Conservation (phyloP, 2,329 filamentous ascomycete species). For the Clonostachys rhizophaga region DNA sequence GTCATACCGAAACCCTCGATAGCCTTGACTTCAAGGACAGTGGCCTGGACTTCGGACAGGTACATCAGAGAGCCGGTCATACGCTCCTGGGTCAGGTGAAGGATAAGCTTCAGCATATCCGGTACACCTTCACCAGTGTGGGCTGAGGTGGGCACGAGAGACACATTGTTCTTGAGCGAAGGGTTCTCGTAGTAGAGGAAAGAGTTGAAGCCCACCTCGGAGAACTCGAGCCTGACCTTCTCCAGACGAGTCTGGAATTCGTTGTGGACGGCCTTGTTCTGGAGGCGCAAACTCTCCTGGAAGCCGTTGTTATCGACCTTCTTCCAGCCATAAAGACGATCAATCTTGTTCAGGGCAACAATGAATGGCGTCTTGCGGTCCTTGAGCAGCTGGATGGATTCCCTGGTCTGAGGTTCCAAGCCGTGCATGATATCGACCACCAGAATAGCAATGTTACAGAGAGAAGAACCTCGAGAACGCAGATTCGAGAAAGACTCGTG, state of each 20-base stretch:
- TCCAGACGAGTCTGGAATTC: conserved; percentile 90
- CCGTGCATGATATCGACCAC: conserved; percentile 99
- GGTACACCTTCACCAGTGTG: conserved; percentile 99
- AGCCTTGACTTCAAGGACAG: conserved; percentile 96
- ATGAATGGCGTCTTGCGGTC: conserved; percentile 97
- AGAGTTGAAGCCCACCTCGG: conserved; percentile 96
- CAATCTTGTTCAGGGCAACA: conserved; percentile 98
- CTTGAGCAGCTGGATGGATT: conserved; percentile 91
- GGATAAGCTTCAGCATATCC: conserved; percentile 94
- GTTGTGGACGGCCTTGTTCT: conserved; percentile 89
- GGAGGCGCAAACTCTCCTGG: conserved; percentile 82
- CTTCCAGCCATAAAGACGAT: conserved; percentile 99
- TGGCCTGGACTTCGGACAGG: conserved; percentile 94
- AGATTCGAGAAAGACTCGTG: conserved; percentile 99
- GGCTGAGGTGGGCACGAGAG: conserved; percentile 94
- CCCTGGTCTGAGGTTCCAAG: conserved; percentile 91
- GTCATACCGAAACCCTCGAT: conserved; percentile 99
- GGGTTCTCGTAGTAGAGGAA: conserved; percentile 98
- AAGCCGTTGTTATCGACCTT: conserved; percentile 98
- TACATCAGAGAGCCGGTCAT: conserved; percentile 99
- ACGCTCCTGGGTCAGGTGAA: conserved; percentile 89
- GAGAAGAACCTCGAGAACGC: conserved; percentile 91
- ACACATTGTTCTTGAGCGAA: conserved; percentile 90
- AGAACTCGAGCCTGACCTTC: conserved; percentile 88
- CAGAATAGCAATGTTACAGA: conserved; percentile 98